Conservation (phyloP, 2,329 filamentous ascomycete genomes). For the Eutypella sp. region DNA sequence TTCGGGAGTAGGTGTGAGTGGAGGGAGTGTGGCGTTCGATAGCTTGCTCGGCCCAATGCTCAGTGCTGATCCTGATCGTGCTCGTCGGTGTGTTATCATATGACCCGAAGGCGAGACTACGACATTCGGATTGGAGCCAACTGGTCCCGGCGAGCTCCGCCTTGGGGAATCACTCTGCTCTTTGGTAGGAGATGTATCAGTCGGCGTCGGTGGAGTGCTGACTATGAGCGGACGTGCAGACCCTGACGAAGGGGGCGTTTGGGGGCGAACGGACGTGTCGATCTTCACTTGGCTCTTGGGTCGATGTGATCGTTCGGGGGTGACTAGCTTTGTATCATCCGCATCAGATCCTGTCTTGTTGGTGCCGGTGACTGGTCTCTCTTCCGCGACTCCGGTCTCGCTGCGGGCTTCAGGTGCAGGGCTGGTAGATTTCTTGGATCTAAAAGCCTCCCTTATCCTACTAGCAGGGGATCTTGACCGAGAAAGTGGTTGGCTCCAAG, state of each 20-base stretch:
- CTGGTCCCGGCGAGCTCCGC: conserved; percentile 14
- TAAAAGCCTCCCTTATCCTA: conserved; percentile 69
- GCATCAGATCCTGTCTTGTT: conserved; percentile 12
- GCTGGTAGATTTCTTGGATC: conserved; percentile 45
- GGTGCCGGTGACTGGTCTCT: conserved; percentile 14
- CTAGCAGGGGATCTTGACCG: conserved; percentile 65
- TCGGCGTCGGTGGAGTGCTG: conserved; percentile 63
- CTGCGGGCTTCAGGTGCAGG: conserved; percentile 40
- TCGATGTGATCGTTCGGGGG: conserved; percentile 14
- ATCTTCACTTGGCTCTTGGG: conserved; percentile 17
- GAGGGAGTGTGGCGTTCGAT: conserved; percentile 66
- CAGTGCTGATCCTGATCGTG: conserved; percentile 46
- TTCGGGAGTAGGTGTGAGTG: conserved; percentile 74
- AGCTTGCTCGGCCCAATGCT: conserved; percentile 75
- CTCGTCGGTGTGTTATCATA: conserved; percentile 65
- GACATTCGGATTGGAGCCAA: conserved; percentile 41
- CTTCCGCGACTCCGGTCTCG: conserved; percentile 19
- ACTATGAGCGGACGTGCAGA: conserved; percentile 51
- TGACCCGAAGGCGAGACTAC: conserved; percentile 59
- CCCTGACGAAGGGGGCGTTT: conserved; percentile 46
- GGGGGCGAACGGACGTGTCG: conserved; percentile 29
- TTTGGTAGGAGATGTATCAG: conserved; percentile 32
- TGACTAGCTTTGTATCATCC: conserved; percentile 16
- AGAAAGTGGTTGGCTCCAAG: conserved; percentile 39
- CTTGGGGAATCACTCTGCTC: background rate